Conservation (phyloP, 495 filamentous ascomycete genomes). For the Durotheca rogersii region DNA sequence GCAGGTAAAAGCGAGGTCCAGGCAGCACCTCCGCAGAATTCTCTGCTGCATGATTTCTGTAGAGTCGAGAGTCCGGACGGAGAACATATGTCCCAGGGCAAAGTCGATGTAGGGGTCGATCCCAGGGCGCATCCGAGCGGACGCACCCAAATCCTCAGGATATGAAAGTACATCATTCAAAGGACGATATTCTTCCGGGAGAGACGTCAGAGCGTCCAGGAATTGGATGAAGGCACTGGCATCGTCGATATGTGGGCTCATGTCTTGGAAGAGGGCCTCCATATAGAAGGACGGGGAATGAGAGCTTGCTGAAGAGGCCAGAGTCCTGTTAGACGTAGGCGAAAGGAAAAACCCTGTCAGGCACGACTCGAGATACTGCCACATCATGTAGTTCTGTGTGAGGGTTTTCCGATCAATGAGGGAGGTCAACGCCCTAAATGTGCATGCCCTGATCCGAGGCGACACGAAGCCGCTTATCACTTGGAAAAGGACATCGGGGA, state of each 20-base stretch:
- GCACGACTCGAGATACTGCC: slow-evolving; percentile 71
- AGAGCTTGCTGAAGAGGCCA: slow-evolving; percentile 11
- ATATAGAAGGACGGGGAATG: slow-evolving; percentile 46
- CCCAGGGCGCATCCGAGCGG: slow-evolving; percentile 71
- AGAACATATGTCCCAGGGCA: slow-evolving; percentile 71
- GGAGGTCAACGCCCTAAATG: slow-evolving; percentile 67
- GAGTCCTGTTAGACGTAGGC: slow-evolving; percentile 28
- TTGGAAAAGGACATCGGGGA: slow-evolving; percentile 66
- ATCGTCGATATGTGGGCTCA: slow-evolving; percentile 74
- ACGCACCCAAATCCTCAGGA: slow-evolving; percentile 79
- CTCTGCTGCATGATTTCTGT: slow-evolving; percentile 63
- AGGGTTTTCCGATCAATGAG: slow-evolving; percentile 65
- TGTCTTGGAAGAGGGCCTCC: slow-evolving; percentile 57
- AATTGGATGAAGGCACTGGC: slow-evolving; percentile 77
- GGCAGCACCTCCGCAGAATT: slow-evolving; percentile 70
- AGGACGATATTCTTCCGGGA: slow-evolving; percentile 54
- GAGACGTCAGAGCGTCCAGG: slow-evolving; percentile 65
- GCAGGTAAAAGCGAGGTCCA: slow-evolving; percentile 74
- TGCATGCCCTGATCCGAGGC: slow-evolving; percentile 71
- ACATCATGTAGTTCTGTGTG: slow-evolving; percentile 62
- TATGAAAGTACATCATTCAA: slow-evolving; percentile 80
- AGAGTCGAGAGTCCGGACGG: slow-evolving; percentile 58
- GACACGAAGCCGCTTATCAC: slow-evolving; percentile 69
- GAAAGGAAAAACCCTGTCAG: slow-evolving; percentile 55
- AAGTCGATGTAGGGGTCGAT: slow-evolving; percentile 94